Percentiles rank a stretch among this genome's conserved stretches.
Conservation (phyloP, 768 basidiomycete species). For the Leccinum rimulosum region DNA sequence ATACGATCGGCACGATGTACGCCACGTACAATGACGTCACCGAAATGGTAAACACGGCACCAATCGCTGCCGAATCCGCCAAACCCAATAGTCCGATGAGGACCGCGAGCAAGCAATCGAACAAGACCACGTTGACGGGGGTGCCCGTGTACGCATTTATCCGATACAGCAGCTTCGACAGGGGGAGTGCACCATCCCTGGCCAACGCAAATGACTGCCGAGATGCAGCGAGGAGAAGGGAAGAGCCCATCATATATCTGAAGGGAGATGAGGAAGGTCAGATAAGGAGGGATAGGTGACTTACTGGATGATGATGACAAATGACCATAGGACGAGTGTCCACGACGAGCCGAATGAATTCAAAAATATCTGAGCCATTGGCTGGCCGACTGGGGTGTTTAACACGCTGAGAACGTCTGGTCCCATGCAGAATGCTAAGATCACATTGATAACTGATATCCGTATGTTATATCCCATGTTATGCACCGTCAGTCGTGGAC, state of each 20-base stretch:
- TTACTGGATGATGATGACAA: slow-evolving; percentile 48
- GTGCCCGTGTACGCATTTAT: slow-evolving; percentile 54
- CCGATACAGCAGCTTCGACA: slow-evolving; percentile 48
- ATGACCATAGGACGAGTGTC: slow-evolving; percentile 49
- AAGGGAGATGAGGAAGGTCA: neutral
- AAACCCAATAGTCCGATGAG: slow-evolving; percentile 51
- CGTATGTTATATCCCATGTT: neutral
- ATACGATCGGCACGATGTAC: slow-evolving; percentile 45
- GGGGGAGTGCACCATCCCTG: slow-evolving; percentile 58
- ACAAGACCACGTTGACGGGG: slow-evolving; percentile 60
- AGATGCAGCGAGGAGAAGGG: slow-evolving; percentile 43
- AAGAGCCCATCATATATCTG: slow-evolving; percentile 47
- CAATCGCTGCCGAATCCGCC: slow-evolving; percentile 50
- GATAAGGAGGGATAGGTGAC: slow-evolving; percentile 3
- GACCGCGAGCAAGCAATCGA: slow-evolving; percentile 38
- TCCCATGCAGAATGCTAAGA: slow-evolving; percentile 58
- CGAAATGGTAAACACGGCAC: slow-evolving; percentile 51
- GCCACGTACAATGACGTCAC: slow-evolving; percentile 44
- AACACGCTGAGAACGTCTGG: slow-evolving; percentile 39
- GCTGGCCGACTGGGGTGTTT: slow-evolving; percentile 33
- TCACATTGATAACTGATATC: slow-evolving; percentile 46
- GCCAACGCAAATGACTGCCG: slow-evolving; percentile 56
- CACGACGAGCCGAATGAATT: slow-evolving; percentile 40
- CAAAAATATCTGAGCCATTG: slow-evolving; percentile 37
- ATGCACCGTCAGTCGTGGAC: neutral